Evolutionary conservation across 139 green algal genomes (phyloP), one percentile per base, ranked within the genome.

Genomic region (Chlorella sorokiniana): DNA sequence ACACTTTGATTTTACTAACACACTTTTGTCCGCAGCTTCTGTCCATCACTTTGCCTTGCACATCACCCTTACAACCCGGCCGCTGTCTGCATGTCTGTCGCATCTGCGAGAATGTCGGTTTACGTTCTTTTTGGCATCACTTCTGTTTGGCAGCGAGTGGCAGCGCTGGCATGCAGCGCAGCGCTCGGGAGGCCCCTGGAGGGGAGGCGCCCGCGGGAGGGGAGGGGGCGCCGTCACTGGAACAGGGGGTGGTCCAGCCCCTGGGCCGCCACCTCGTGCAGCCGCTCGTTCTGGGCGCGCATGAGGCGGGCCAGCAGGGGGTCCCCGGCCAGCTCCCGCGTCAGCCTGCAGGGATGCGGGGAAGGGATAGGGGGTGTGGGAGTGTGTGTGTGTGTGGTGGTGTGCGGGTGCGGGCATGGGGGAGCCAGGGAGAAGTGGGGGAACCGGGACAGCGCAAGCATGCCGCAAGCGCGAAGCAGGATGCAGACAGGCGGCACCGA

Each of bases 241-340:
- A 78, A 78, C 4, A 68, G 25, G 3, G 71, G 33, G 71, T 78
- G 71, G 22, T 45, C 51, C 45, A 65, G 35, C 4, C 71, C 71
- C 37, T 78, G 71, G 48, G 51, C 25, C 7, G 31, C 33, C 23
- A 65, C 35, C 20, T 78, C 48, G 3, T 65, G 71, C 51, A 78
- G 33, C 71, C 71, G 54, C 48, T 51, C 51, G 48, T 78, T 78
- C 51, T 78, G 71, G 2, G 35, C 35, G 2, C 37, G 33, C 27
- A 78, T 37, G 22, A 78, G 71, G 16, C 51, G 48, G 0, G 48
- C 71, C 51, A 78, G 71, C 71, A 78, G 37, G 11, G 71, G 33
- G 10, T 78, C 71, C 18, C 31, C 52, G 35, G 33, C 40, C 71
- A 78, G 56, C 44, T 35, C 48, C 35, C 67, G n/a, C n/a, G 71